Evolutionary conservation across 345 rosid species (phyloP).

Genomic region (Lepidium didymum): DNA sequence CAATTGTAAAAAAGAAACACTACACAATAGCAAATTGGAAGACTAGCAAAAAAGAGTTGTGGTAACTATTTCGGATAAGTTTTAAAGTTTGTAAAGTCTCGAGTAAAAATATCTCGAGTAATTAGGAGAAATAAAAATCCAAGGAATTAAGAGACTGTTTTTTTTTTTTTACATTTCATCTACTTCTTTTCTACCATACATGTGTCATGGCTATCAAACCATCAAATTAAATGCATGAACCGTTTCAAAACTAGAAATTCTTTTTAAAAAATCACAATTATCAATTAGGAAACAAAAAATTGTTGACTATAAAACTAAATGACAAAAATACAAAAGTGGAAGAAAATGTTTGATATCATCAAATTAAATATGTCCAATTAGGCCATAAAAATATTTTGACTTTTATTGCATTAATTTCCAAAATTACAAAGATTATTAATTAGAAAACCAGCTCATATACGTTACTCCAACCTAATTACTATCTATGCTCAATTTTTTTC

Average conservation of each 20-base stretch:
- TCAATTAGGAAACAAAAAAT: background rate
- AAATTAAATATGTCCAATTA: background rate
- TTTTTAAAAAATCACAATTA: too few relatives aligned
- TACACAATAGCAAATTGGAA: too few relatives aligned
- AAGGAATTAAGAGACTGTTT: too few relatives aligned
- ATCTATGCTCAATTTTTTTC: background rate
- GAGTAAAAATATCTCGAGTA: too few relatives aligned
- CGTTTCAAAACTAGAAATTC: background rate
- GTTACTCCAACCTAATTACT: background rate
- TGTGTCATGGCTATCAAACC: background rate
- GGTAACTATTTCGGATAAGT: too few relatives aligned
- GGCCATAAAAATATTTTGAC: background rate
- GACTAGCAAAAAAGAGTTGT: too few relatives aligned
- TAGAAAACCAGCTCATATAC: background rate
- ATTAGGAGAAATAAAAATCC: too few relatives aligned
- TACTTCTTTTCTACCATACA: too few relatives aligned
- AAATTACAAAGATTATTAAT: background rate
- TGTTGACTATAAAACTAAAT: background rate
- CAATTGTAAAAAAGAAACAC: too few relatives aligned
- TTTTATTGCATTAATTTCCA: background rate
- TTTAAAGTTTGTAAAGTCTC: too few relatives aligned
- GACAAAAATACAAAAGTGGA: background rate
- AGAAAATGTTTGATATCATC: background rate
- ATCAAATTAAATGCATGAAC: background rate
- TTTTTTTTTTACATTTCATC: too few relatives aligned